Conservation (phyloP, 2,329 filamentous ascomycete species). For the Pseudocercospora eumusae region DNA sequence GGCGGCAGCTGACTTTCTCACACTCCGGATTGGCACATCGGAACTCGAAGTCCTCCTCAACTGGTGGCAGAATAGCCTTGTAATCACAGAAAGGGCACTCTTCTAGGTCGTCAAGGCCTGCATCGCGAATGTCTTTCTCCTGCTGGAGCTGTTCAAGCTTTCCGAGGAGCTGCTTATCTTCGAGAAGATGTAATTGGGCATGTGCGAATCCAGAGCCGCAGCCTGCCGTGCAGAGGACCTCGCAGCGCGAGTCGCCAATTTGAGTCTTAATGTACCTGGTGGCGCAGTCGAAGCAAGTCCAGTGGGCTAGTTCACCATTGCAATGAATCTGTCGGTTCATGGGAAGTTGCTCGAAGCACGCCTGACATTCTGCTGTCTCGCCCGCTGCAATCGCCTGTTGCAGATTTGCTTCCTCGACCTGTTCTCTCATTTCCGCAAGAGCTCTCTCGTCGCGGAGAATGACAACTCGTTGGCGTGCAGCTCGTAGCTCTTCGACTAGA, state of each 20-base stretch:
- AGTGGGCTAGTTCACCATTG: slow-evolving; percentile 58
- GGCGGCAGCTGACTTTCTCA: slow-evolving; percentile 51
- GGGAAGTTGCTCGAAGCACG: slow-evolving; percentile 69
- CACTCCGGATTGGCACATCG: slow-evolving; percentile 69
- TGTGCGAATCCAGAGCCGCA: slow-evolving; percentile 64
- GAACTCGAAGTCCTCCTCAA: slow-evolving; percentile 72
- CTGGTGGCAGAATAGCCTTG: slow-evolving; percentile 69
- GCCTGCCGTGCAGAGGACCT: slow-evolving; percentile 65
- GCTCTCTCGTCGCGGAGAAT: slow-evolving; percentile 25
- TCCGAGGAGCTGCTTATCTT: slow-evolving; percentile 59
- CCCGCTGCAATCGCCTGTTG: slow-evolving; percentile 43
- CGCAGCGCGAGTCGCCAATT: slow-evolving; percentile 68
- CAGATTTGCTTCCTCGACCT: slow-evolving; percentile 43
- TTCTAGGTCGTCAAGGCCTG: slow-evolving; percentile 70
- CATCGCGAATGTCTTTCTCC: slow-evolving; percentile 67
- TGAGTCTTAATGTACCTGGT: slow-evolving; percentile 65
- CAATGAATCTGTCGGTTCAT: slow-evolving; percentile 71
- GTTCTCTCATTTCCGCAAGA: slow-evolving; percentile 28
- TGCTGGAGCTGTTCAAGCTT: slow-evolving; percentile 72
- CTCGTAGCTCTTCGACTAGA: slow-evolving; percentile 39
- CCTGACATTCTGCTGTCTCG: slow-evolving; percentile 60
- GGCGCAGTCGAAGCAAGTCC: slow-evolving; percentile 70
- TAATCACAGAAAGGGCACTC: slow-evolving; percentile 82
- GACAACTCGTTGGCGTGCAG: slow-evolving; percentile 37
- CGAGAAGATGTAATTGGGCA: slow-evolving; percentile 57